Base-by-base conservation (phyloP, 2,329 filamentous ascomycete species). In the Aspergillus neoniger region DNA sequence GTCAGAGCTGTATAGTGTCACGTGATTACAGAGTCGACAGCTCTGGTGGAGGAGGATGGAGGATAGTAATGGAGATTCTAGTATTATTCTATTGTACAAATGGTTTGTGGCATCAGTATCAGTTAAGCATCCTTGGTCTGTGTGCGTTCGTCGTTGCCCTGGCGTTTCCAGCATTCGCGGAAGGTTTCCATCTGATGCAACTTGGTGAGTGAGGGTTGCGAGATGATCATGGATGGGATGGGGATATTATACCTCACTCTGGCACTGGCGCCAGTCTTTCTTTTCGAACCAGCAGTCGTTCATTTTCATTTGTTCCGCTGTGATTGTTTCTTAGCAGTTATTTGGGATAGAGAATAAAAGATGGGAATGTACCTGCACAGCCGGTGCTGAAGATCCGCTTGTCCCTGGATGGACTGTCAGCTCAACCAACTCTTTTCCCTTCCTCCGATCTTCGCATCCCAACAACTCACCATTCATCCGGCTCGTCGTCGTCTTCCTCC, bases 311-410 rank as follows among this genome's bases (percentile, higher is more conserved):
- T 98, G 96, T 73, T 98, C 94, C 21, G 86, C 94, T 97, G 67
- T 38, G 2, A 52, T 21, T 15, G 28, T 62, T 39, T 68, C 25
- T 57, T 47, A 23, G 32, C 25, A 55, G 15, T 9, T 6, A 23
- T 44, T 21, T 10, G 21, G 32, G 12, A 17, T 3, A 19, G 12
- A 3, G 25, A 25, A 30, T 30, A 30, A 9, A 8, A 12, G 73
- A 36, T 36, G 32, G 32, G 2, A 36, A 5, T 5, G 28, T 80
- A 96, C 94, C 88, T 77, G 92, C 86, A 73, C 94, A 98, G 60
- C 94, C 95, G 2, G 94, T 98, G 81, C 92, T 96, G 81, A 92
- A 96, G 77, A 98, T 98, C 74, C 95, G 86, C 85, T 96, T 94
- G 81, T 98, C 93, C 94, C 94, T 98, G 74, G 74, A 61, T 68